Base-by-base conservation (phyloP, 1,284 basidiomycete species). In the Irpex sp. region DNA sequence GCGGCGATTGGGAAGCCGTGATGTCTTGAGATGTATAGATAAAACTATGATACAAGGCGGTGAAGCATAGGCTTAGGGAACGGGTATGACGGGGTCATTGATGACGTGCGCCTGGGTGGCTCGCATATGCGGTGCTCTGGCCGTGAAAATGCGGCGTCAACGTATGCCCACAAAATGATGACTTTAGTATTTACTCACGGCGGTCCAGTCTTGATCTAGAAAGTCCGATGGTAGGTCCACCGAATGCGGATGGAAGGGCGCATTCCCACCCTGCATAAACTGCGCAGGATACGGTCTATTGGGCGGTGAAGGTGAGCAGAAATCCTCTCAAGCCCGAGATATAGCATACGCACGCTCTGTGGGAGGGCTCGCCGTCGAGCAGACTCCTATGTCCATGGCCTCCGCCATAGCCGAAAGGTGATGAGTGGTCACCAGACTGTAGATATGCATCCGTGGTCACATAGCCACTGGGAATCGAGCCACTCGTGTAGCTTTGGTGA, bases 401-500 rank as follows among this genome's bases (percentile, higher is more conserved):
- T 61, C 58, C 50, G 56, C 57, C 57, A 55, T 62, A 65, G 51
- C 53, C 57, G 61, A 58, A 65, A 39, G 63, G 51, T 58, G 57
- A 43, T 31, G 58, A 39, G 17, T 53, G 59, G 62, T 66, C 62
- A 63, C 60, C 62, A 50, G 57, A 19, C 57, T 59, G 62, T 47
- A 61, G 54, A 57, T 63, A 47, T 54, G 60, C 53, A 37, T 66
- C 62, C 65, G 65, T 53, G 39, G 57, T 55, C 47, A 57, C 57
- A 63, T 63, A 63, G 37, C 57, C 63, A 62, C 47, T 62, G 63
- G 63, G 63, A 62, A 65, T 35, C 43, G 67, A 58, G 50, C 64
- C 65, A 56, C 55, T 53, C 61, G 67, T 43, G 65, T 68, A 70
- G 6, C 60, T 64, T 60, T 66, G 65, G 61, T 67, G 66, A 43